Evolutionary conservation across 495 filamentous ascomycete species (phyloP).

Genomic region (Hypoxylon rickii): DNA sequence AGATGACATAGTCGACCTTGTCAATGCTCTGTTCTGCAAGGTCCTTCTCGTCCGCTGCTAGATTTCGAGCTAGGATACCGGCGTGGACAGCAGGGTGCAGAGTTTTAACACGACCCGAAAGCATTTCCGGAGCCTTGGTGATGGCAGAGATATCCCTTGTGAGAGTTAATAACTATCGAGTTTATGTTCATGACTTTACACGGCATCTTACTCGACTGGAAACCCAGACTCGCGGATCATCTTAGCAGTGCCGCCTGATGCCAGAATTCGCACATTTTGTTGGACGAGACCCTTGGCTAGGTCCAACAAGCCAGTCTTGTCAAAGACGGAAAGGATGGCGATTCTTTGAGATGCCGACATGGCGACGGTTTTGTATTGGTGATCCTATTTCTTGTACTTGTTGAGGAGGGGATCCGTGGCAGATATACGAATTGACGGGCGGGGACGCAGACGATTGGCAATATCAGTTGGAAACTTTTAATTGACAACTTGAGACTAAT

Average conservation of each 20-base stretch:
- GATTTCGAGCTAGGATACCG: conserved; percentile 87
- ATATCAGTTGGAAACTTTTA: conserved; percentile 8
- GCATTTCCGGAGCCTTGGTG: conserved; percentile 98
- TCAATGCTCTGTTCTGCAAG: conserved; percentile 94
- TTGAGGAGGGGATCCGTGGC: too few species aligned
- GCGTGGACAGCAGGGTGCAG: conserved; percentile 95
- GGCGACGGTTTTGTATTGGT: conserved; percentile 17
- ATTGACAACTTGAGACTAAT: conserved; percentile 6
- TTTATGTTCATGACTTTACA: neutral
- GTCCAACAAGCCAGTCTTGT: conserved; percentile 97
- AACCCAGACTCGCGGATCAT: conserved; percentile 96
- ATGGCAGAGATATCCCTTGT: conserved; percentile 92
- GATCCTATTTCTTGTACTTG: conserved; percentile 13
- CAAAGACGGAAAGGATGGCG: conserved; percentile 97
- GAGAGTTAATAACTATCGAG: conserved; percentile 16
- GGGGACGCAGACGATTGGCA: conserved; percentile 6
- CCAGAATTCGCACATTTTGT: conserved; percentile 88
- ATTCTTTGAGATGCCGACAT: conserved; percentile 50
- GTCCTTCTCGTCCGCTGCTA: conserved; percentile 93
- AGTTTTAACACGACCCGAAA: conserved; percentile 94
- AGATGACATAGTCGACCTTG: conserved; percentile 97
- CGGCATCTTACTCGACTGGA: conserved; percentile 75
- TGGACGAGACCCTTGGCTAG: conserved; percentile 92
- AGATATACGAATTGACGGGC: conserved; percentile 8
- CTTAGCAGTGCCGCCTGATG: conserved; percentile 90